These are phyloP conservation scores for Edaphochlamys debaryana DNA, from an alignment of 139 green algal species.

Conservation along the genomic window DNA sequence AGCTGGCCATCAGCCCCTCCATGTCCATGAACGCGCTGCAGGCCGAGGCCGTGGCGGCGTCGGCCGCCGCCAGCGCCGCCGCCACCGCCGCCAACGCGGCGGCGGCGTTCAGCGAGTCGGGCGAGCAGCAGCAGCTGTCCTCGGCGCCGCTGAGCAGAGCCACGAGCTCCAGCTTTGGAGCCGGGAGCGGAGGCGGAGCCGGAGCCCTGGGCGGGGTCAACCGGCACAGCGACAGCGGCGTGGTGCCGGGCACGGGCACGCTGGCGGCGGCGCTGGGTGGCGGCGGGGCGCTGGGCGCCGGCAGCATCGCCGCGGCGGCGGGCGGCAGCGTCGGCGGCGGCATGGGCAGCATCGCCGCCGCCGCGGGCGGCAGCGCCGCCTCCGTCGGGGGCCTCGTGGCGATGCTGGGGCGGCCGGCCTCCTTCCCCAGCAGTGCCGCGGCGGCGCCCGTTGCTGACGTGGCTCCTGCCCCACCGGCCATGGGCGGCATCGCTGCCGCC, in stretches of 20 bases:
- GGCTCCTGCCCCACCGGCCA: no score
- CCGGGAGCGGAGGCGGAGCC: background rate
- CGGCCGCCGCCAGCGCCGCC: background rate
- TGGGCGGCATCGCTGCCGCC: no score
- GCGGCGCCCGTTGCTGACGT: no score
- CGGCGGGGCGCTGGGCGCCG: background rate
- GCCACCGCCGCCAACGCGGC: no score
- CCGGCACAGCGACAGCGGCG: background rate
- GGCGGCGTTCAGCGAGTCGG: no score
- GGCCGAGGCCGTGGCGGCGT: background rate
- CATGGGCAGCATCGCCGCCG: background rate
- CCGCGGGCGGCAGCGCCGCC: no score
- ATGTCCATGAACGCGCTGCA: background rate
- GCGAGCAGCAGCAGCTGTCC: no score
- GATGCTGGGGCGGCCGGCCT: no score
- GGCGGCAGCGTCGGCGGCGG: no score
- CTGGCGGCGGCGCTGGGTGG: background rate
- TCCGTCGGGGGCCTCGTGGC: background rate
- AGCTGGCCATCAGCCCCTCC: background rate
- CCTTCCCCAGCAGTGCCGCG: background rate
- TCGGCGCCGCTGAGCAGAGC: background rate
- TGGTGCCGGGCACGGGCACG: background rate
- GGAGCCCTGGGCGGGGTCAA: background rate
- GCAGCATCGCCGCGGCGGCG: constrained; percentile 17
- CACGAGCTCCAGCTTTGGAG: background rate